Percentiles rank a stretch among this genome's conserved stretches.
These are phyloP conservation scores for Pyracantha coccinea DNA, from an alignment of 331 rosid species.

Conservation along the genomic window DNA sequence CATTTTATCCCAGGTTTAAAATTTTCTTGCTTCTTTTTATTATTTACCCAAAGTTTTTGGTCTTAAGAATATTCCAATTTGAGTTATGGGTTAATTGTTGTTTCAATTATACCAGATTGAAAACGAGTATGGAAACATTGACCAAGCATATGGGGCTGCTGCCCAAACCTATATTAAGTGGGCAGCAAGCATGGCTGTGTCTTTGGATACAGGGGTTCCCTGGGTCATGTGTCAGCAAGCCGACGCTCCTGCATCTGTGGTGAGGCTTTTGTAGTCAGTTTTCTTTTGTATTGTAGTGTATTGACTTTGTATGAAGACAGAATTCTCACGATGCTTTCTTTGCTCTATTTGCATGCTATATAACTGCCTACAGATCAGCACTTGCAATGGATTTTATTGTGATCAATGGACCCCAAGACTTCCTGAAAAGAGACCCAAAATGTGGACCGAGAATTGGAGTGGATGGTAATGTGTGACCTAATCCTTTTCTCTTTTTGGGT, in stretches of 20 bases:
- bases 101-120: slow-evolving; percentile 47
- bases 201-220: slow-evolving; percentile 92
- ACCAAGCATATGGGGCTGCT: slow-evolving; percentile 44
- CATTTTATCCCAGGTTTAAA: slow-evolving; percentile 82
- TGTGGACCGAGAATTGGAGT: slow-evolving; percentile 90
- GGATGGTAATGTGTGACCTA: slow-evolving; percentile 54
- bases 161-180: slow-evolving; percentile 70
- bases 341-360: slow-evolving; percentile 3
- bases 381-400: slow-evolving; percentile 91
- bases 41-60: background rate
- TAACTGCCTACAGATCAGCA: slow-evolving; percentile 57
- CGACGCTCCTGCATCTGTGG: slow-evolving; percentile 92
- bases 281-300: background rate
- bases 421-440: slow-evolving; percentile 70
- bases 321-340: background rate
- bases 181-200: slow-evolving; percentile 91
- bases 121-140: slow-evolving; percentile 85
- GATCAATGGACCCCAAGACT: slow-evolving; percentile 75
- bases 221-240: slow-evolving; percentile 98
- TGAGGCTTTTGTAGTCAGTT: slow-evolving; percentile 31
- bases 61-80: background rate
- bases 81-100: background rate
- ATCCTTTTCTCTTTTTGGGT: too few species aligned
- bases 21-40: background rate
- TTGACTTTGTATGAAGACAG: background rate